Base-by-base conservation (phyloP, 108 stramenopile species). In the Skeletonema grethae region DNA sequence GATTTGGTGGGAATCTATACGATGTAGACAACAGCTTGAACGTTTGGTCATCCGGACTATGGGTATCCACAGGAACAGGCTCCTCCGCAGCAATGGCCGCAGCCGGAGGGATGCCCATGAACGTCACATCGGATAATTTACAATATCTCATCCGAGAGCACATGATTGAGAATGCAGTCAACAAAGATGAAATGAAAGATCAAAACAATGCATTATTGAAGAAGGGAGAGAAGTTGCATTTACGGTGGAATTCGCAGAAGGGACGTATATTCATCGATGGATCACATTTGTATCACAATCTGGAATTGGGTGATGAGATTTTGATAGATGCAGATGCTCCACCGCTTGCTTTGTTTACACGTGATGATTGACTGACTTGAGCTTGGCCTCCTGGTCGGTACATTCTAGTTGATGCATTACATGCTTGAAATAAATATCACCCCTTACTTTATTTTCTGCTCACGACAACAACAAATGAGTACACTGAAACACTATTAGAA, bases 91-190 rank as follows among this genome's bases (percentile, higher is more conserved):
- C 90, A 16, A 96, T 88, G 89, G 83, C 84, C 16, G 95, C 95
- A 16, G 95, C 93, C 1, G 97, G 97, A 12, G 95, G 94, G 10
- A 60, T 73, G 60, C 46, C 60, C 12, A 95, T 96, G 95, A 82
- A 87, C 41, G 57, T 73, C 24, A 65, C 72, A 18, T 81, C 87
- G 13, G 46, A 57, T 7, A 88, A 89, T 12, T 57, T 97, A 36
- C 96, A 97, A 80, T 97, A 94, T 58, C 85, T 96, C 80, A 93
- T 97, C 66, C 87, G 96, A 7, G 87, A 96, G 82, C 91, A 96
- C 87, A 74, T 92, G 59, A 63, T 87, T 38, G 94, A 95, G 76
- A 73, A 86, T 72, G 78, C 69, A 73, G 50, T 69, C 1, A 43
- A 65, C 7, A 80, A 76, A 39, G 82, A 89, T 62, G 82, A 84